A percentile compares a stretch with the other conserved stretches of the same genome.
Conservation (phyloP, 352 stramenopile species). For the Phytopythium cucurbitacearum region DNA sequence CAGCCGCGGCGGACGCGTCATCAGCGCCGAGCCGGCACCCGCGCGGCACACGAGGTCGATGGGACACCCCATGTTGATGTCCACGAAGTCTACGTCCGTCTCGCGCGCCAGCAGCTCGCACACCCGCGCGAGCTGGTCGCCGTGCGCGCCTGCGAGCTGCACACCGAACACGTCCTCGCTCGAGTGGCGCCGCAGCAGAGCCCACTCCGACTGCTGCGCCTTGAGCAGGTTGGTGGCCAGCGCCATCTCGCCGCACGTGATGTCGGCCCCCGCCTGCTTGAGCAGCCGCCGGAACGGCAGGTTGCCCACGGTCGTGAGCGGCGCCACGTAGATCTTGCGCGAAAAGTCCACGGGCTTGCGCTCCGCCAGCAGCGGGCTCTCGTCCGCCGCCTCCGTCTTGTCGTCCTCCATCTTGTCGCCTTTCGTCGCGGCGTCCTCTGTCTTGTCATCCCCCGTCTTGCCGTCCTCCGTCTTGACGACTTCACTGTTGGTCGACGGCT, state of each 20-base stretch:
- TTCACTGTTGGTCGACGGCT: not conserved
- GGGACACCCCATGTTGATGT: constrained; percentile 99
- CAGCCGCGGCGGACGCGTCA: constrained; percentile 91
- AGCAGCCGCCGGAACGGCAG: constrained; percentile 97
- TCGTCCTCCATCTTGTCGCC: constrained; percentile 10
- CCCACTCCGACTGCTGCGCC: constrained; percentile 95
- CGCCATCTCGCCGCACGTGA: constrained; percentile 99
- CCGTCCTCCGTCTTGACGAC: not conserved
- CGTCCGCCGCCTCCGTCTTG: constrained; percentile 16
- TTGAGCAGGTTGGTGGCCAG: constrained; percentile 94
- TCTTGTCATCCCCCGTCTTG: not conserved
- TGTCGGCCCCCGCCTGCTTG: constrained; percentile 97
- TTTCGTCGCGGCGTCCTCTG: not conserved
- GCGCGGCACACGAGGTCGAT: constrained; percentile 93
- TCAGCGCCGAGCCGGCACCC: constrained; percentile 91
- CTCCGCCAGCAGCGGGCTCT: constrained; percentile 52
- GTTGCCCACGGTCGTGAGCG: constrained; percentile 99
- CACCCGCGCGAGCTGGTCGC: constrained; percentile 92
- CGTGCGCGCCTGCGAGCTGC: constrained; percentile 92
- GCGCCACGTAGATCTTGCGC: constrained; percentile 98
- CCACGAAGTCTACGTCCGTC: constrained; percentile 96
- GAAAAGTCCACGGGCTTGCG: constrained; percentile 95
- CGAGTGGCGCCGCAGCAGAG: constrained; percentile 94
- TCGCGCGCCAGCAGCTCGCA: constrained; percentile 93
- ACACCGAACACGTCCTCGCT: constrained; percentile 98